Base-by-base conservation (phyloP, 2,329 filamentous ascomycete species). In the Aureobasidium namibiae region DNA sequence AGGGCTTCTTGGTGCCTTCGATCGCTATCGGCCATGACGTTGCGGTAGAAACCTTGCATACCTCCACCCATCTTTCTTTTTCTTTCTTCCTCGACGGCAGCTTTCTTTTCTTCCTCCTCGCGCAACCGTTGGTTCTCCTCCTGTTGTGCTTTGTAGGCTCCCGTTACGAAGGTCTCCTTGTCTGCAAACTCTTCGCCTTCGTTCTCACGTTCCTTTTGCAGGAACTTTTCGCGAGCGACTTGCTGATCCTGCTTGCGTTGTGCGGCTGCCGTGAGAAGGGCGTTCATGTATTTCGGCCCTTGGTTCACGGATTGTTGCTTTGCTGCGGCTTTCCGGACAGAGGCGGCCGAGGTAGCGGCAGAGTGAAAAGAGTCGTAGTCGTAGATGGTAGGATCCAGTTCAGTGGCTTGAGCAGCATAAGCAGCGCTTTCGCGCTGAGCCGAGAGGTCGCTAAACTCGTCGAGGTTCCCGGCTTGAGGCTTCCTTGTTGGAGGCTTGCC, bases 281-380 rank as follows among this genome's bases (percentile, higher is more conserved):
- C 86, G 65, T 80, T 81, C 84, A 94, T 92, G 74, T 94, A 94
- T 66, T 88, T 89, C 1, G 89, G 87, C 65, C 84, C 84, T 41
- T 84, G 78, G 67, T 86, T 82, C 2, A 76, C 73, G 4, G 81
- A 80, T 56, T 80, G 80, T 57, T 77, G 76, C 45, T 77, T 76
- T 48, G 77, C 76, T 7, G 78, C 79, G 4, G 76, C 77, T 61
- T 80, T 80, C 65, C 83, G 81, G 16, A 83, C 82, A 3, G 69
- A 68, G 14, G 73, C 69, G 1, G 76, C 75, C 64, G 89, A 87
- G 44, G 92, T 78, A 41, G 92, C 78, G 1, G 86, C 87, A 66
- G 92, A 89, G 74, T 90, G 92, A 23, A 90, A 88, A 1, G 81
- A 82, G 70, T 95, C 90, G 75, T 94, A 95, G 74, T 94, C 89